These are phyloP conservation scores for Fusarium sp. DNA, from an alignment of 2,329 filamentous ascomycete genomes.

Conservation along the genomic window DNA sequence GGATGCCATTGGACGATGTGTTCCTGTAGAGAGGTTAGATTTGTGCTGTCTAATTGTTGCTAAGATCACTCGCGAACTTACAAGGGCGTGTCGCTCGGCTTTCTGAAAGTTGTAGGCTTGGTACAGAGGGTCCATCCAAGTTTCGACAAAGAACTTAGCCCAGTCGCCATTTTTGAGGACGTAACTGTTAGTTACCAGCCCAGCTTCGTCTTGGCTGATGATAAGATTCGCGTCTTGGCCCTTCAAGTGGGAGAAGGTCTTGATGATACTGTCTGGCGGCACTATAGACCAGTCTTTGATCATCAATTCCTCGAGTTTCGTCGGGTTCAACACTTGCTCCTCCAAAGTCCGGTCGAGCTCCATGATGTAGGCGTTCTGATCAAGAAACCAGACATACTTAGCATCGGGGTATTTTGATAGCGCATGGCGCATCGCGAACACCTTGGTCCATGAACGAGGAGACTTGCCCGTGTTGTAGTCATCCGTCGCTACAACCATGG, in stretches of 20 bases:
- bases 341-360: constrained; percentile 79
- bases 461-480: constrained; percentile 78
- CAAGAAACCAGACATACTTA: constrained; percentile 88
- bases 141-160: constrained; percentile 92
- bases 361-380: constrained; percentile 90
- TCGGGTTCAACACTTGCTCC: constrained; percentile 75
- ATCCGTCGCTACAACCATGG: constrained; percentile 82
- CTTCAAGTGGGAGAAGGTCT: constrained; percentile 87
- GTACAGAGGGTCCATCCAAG: constrained; percentile 96
- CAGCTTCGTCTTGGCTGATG: constrained; percentile 85
- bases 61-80: constrained; percentile 59
- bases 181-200: constrained; percentile 82
- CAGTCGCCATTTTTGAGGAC: constrained; percentile 87
- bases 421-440: constrained; percentile 90
- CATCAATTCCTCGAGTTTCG: constrained; percentile 81
- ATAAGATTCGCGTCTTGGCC: constrained; percentile 84
- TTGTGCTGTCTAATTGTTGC: background rate
- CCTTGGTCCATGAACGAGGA: constrained; percentile 77
- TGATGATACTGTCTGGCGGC: constrained; percentile 96
- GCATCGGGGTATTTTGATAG: constrained; percentile 82
- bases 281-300: constrained; percentile 88
- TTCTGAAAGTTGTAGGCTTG: constrained; percentile 96
- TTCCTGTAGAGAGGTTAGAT: constrained; percentile 65
- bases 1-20: constrained; percentile 97
- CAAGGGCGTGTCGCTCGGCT: constrained; percentile 90